Conservation (phyloP, 495 filamentous ascomycete genomes). For the Geoglossum glabrum region DNA sequence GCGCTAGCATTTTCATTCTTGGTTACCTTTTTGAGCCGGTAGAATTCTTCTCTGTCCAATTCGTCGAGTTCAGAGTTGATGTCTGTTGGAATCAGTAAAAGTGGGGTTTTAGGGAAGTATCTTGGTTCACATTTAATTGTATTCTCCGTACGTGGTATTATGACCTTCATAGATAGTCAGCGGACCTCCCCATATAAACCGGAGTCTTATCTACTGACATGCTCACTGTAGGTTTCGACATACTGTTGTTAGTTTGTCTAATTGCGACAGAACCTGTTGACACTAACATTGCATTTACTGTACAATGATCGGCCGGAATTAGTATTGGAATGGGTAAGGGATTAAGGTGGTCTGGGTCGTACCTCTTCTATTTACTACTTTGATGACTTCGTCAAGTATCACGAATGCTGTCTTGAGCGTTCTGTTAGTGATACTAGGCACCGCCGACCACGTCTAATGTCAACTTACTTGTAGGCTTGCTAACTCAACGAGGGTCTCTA, state of each 20-base stretch:
- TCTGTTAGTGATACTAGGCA: background rate
- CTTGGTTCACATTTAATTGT: conserved; percentile 72
- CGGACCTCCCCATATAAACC: conserved; percentile 28
- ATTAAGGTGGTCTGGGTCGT: background rate
- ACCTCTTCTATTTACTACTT: conserved; percentile 93
- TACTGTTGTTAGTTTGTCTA: background rate
- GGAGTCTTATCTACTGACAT: conserved; percentile 4
- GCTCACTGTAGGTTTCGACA: conserved; percentile 6
- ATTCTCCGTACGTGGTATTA: conserved; percentile 94
- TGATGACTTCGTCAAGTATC: conserved; percentile 96
- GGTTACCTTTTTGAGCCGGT: conserved; percentile 76
- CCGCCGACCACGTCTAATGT: background rate
- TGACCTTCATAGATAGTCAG: conserved; percentile 40
- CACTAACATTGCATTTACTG: conserved; percentile 89
- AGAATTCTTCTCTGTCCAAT: conserved; percentile 95
- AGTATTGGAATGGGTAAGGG: conserved; percentile 12
- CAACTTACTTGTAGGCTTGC: conserved; percentile 62
- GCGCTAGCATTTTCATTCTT: background rate
- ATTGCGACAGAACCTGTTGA: conserved; percentile 8
- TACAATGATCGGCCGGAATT: background rate
- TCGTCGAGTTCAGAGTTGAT: conserved; percentile 99
- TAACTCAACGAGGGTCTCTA: conserved; percentile 90
- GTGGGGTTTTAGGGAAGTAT: background rate
- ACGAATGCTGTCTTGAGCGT: conserved; percentile 69
- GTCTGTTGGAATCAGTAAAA: conserved; percentile 26